Evolutionary conservation across 169 alveolate species (phyloP).

Genomic region (Hepatocystis sp.): DNA sequence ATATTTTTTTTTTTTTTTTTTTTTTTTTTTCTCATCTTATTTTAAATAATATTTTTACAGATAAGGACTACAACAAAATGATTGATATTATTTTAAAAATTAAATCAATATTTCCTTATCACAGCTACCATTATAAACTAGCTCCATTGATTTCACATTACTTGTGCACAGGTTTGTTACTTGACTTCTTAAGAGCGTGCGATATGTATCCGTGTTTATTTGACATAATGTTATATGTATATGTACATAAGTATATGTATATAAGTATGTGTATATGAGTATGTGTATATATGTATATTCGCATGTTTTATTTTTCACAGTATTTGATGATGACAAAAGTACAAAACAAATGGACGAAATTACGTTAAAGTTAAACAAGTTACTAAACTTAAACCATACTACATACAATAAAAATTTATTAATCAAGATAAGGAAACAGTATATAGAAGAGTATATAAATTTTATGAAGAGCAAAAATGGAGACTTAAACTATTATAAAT

Average conservation of each 20-base stretch:
- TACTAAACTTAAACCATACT: too few species aligned
- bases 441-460: too few species aligned
- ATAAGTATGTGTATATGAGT: not conserved
- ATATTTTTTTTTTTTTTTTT: not conserved
- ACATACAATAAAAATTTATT: too few species aligned
- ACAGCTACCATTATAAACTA: constrained; percentile 41
- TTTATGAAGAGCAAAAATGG: too few species aligned
- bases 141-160: constrained; percentile 54
- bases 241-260: not conserved
- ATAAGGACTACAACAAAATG: constrained; percentile 20
- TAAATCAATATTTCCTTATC: constrained; percentile 57
- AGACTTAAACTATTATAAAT: too few species aligned
- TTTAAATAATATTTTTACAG: constrained; percentile 17
- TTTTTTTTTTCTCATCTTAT: not conserved
- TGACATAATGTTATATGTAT: not conserved
- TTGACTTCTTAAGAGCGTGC: too few species aligned
- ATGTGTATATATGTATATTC: not conserved
- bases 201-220: not conserved
- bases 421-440: too few species aligned
- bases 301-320: too few species aligned
- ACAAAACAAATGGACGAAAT: too few species aligned
- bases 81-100: constrained; percentile 28
- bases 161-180: constrained; percentile 32
- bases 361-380: too few species aligned
- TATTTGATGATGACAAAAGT: too few species aligned